Base-by-base conservation (phyloP, 257 asterid genomes). In the Solanum sparsipilum region DNA sequence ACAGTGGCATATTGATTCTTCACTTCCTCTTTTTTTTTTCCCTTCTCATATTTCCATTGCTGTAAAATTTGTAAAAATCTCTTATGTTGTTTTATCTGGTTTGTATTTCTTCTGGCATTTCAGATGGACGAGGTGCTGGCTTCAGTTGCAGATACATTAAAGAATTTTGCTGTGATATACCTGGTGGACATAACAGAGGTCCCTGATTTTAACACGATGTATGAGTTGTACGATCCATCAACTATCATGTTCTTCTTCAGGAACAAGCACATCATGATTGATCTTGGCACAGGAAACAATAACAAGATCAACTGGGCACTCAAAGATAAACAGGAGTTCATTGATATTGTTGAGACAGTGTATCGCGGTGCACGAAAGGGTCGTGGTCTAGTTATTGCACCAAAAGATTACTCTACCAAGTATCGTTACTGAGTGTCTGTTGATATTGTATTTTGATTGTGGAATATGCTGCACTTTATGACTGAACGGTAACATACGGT, bases 231-330 rank as follows among this genome's bases (percentile, higher is more conserved):
- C 13, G 99, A 96, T 81, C 98, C 99, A 9, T 96, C 99, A 23
- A 96, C 99, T 0, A 73, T 94, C 85, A 96, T 96, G 99, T 95
- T 96, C 93, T 96, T 96, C 89, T 96, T 96, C 92, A 94, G 98
- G 94, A 96, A 96, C 98, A 96, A 96, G 91, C 99, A 96, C 92
- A 96, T 96, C 31, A 95, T 96, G 99, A 94, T 96, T 65, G 99
- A 96, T 87, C 98, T 95, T 71, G 99, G 98, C 32, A 96, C 99
- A 36, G 98, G 99, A 88, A 96, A 96, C 93, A 95, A 96, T 93
- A 96, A 96, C 92, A 95, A 96, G 92, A 96, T 96, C 92, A 96
- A 96, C 91, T 96, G 99, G 98, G 98, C 99, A 38, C 88, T 96
- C 90, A 96, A 96, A 92, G 99, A 96, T 89, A 96, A 96, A 91